These are phyloP conservation scores for Cladophialophora chaetospira DNA, from an alignment of 2,329 filamentous ascomycete species.

Conservation along the genomic window DNA sequence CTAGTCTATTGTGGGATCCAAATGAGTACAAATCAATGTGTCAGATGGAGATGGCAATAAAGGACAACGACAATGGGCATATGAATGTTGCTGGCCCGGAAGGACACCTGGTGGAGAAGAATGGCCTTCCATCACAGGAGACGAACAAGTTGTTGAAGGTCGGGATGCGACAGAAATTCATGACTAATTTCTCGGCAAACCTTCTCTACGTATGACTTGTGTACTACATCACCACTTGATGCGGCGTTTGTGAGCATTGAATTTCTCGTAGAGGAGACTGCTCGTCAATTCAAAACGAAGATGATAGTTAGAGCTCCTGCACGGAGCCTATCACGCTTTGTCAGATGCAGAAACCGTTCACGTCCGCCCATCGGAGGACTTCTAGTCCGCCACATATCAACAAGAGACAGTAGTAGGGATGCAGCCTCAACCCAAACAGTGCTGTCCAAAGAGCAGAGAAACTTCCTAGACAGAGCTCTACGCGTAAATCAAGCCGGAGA, in stretches of 20 bases:
- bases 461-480: constrained; percentile 76
- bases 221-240: neutral
- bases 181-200: neutral
- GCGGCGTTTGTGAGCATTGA: neutral
- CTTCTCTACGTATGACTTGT: neutral
- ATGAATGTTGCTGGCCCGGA: neutral
- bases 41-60: constrained; percentile 11
- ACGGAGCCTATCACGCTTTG: neutral
- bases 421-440: constrained; percentile 46
- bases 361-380: neutral
- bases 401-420: constrained; percentile 35
- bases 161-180: neutral
- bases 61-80: neutral
- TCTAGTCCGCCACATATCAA: constrained; percentile 13
- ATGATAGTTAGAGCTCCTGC: constrained; percentile 2
- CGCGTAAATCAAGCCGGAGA: constrained; percentile 98
- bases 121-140: neutral
- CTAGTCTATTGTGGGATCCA: neutral
- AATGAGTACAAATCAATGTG: constrained; percentile 11
- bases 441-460: constrained; percentile 68
- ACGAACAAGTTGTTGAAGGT: neutral
- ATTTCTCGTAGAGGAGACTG: too few species aligned
- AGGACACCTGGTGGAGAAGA: neutral
- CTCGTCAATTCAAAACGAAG: neutral
- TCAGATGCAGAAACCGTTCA: neutral